Base-by-base conservation (phyloP, 2,329 filamentous ascomycete genomes). In the Monosporascus sp. region DNA sequence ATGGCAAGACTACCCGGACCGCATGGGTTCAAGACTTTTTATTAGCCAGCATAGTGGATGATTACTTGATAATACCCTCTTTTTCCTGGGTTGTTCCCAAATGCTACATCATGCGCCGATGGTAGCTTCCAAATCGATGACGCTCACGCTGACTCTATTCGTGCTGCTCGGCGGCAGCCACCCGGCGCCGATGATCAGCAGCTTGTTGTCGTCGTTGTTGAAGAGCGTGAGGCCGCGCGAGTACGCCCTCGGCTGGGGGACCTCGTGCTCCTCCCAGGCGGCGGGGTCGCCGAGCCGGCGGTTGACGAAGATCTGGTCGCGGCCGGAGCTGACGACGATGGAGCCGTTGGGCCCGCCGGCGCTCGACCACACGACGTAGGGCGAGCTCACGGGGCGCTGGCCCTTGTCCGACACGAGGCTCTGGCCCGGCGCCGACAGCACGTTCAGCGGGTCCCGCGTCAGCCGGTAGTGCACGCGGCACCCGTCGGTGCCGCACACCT, bases 91-190 rank as follows among this genome's bases (percentile, higher is more conserved):
- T 6, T 11, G 5, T 9, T 5, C 27, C 27, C 3, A 11, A 5
- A 31, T 3, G 9, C 11, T 48, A 15, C 37, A 20, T 57, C 49
- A 57, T 5, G 49, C 24, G 2, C 48, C 50, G 34, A 52, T 55
- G 2, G 49, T 55, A 11, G 34, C 46, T n/a, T 51, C 36, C 49
- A 61, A 34, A 38, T 61, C 56, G 15, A 62, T 50, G 18, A 60
- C 54, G 22, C 60, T 62, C 7, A 56, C 56, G 31, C 58, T 62
- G 15, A 62, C 60, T 54, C 66, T 55, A 20, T 74, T 71, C 27
- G 66, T 69, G 17, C 60, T 73, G 38, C 63, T 74, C 6, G 68
- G 67, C 7, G 72, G 73, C 52, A 68, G 62, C 20, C 66, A 64
- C 11, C 65, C 68, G 3, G 61, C 68, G 8, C 67, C 67, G 51